These are phyloP conservation scores for Wallemia ichthyophaga DNA, from an alignment of 1,284 basidiomycete species.

Conservation along the genomic window DNA sequence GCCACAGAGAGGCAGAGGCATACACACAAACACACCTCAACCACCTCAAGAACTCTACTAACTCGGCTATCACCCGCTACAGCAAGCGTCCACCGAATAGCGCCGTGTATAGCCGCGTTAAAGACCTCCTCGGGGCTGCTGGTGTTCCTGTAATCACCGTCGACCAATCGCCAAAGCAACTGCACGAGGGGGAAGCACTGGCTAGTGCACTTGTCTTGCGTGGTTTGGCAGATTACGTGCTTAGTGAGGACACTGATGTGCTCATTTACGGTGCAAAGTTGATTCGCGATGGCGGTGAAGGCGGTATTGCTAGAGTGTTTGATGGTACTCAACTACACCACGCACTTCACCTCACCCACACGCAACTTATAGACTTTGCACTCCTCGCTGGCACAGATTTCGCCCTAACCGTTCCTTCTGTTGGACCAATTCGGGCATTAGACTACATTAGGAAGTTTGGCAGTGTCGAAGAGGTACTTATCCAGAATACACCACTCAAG, in stretches of 20 bases:
- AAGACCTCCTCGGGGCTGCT: not conserved
- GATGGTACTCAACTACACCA: not conserved
- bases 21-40: too few species aligned
- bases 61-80: not conserved
- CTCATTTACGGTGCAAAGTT: not conserved
- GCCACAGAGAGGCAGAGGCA: too few species aligned
- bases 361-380: not conserved
- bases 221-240: not conserved
- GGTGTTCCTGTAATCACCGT: not conserved
- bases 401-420: not conserved
- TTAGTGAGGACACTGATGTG: not conserved
- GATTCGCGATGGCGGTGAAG: not conserved
- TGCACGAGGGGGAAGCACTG: not conserved
- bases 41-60: not conserved
- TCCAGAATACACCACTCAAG: not conserved
- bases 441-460: not conserved
- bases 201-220: not conserved
- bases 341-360: not conserved
- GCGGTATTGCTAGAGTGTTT: not conserved
- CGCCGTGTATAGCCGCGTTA: not conserved
- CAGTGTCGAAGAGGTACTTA: not conserved
- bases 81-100: not conserved
- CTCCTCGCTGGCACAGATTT: not conserved
- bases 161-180: not conserved
- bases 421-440: not conserved